Base-by-base conservation (phyloP, 1,284 basidiomycete genomes). In the Schizophyllum amplum region DNA sequence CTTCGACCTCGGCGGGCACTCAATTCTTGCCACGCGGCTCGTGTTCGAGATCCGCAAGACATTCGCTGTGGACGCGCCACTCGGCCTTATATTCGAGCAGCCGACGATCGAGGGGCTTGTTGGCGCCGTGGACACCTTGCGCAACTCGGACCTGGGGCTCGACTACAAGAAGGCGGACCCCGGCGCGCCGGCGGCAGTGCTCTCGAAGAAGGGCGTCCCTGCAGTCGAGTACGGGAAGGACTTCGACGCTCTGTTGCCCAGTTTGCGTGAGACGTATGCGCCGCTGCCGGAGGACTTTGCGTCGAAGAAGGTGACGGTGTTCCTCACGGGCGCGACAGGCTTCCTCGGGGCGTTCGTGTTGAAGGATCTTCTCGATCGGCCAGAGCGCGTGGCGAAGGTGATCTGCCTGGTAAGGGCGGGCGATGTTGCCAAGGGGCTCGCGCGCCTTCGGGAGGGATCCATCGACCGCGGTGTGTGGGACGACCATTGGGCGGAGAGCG, bases 1-100 rank as follows among this genome's bases (percentile, higher is more conserved):
- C 82, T 99, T 98, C 73, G 97, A 99, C 71, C 81, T 99, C 25
- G 97, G 97, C 46, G 97, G 97, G 1, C 97, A 99, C 74, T 99
- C 97, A 13, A 98, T 99, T 66, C 83, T 99, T 23, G 97, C 96
- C 0, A 99, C 96, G 4, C 86, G 96, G 25, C 83, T 99, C 60
- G 93, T 99, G 63, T 99, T 99, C 68, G 94, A 98, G 72, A 87
- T 99, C 60, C 87, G 97, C 68, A 98, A 96, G 75, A 76, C 81
- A 0, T 96, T 99, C 68, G 88, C 96, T 13, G 81, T 98, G 48
- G 87, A 95, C 59, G 93, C 93, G 2, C 96, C 97, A 0, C 78
- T 99, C 20, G 93, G 94, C 7, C 78, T 98, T 51, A 87, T 99
- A 24, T 99, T 98, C 71, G 92, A 96, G 59, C 79, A 90, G 65